Percentiles rank a stretch among this genome's conserved stretches.
phyloP scores from a whole-genome alignment of 306 rosid genomes.

The Erythrophleum fordii region DNA sequence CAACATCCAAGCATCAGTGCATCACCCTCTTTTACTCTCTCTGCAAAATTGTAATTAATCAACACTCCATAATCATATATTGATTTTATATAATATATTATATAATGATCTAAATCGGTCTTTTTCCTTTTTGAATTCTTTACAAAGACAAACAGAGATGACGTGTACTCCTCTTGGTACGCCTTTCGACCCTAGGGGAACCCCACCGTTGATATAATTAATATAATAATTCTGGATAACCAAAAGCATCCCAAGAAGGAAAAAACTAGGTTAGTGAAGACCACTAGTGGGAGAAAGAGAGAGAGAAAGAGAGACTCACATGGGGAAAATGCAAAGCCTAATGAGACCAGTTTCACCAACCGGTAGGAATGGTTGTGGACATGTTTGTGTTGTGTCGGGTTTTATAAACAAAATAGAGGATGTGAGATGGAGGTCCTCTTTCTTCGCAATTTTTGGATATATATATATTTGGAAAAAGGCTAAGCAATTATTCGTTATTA shows the following conservation, averaged over 20 bases:
- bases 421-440: not conserved
- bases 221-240: not conserved
- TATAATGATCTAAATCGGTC: not conserved
- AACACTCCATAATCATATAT: not conserved
- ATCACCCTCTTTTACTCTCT: not conserved
- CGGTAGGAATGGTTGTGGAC: slow-evolving; percentile 41
- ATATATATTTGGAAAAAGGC: too few species aligned
- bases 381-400: slow-evolving; percentile 40
- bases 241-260: not conserved
- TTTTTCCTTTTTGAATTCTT: not conserved
- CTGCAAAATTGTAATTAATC: not conserved
- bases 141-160: not conserved
- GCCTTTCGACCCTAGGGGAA: not conserved
- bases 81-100: not conserved
- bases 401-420: not conserved
- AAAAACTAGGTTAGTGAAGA: slow-evolving; percentile 3
- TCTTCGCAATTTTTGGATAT: not conserved
- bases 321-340: slow-evolving; percentile 9
- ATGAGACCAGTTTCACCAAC: not conserved
- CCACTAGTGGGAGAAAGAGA: not conserved
- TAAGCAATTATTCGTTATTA: too few species aligned
- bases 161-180: not conserved
- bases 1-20: not conserved
- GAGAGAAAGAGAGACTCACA: not conserved
- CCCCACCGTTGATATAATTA: not conserved